phyloP scores from a whole-genome alignment of 805 yeast species.

The Saccharomycopsis sp. region DNA sequence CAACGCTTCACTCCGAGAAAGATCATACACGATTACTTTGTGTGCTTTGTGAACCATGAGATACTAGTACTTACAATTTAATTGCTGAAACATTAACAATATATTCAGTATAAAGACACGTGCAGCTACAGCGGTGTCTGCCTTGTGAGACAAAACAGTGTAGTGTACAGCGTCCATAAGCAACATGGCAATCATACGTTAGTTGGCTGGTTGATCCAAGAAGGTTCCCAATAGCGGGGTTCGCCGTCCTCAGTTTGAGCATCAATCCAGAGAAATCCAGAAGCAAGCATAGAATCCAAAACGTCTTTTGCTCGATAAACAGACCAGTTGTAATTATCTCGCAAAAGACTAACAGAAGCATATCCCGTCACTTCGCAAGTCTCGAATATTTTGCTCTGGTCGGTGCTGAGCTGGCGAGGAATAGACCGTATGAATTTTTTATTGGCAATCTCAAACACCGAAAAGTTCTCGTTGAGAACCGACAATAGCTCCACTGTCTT shows the following conservation, averaged over 20 bases:
- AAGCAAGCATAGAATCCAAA: conserved; percentile 70
- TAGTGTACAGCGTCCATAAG: too few species aligned
- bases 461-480: conserved; percentile 65
- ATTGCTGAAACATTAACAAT: too few species aligned
- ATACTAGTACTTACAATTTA: too few species aligned
- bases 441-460: conserved; percentile 28
- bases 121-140: too few species aligned
- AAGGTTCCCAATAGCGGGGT: conserved; percentile 67
- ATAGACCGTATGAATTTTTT: conserved; percentile 52
- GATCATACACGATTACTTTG: too few species aligned
- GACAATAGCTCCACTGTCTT: conserved; percentile 47
- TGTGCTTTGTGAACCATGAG: too few species aligned
- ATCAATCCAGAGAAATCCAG: conserved; percentile 76
- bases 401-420: conserved; percentile 58
- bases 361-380: conserved; percentile 74
- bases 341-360: conserved; percentile 54
- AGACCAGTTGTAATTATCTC: conserved; percentile 77
- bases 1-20: too few species aligned
- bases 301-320: conserved; percentile 51
- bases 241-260: conserved; percentile 33
- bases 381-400: conserved; percentile 65
- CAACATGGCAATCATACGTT: too few species aligned
- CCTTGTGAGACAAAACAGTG: too few species aligned
- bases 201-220: conserved; percentile 53
- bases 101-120: too few species aligned